Evolutionary conservation across 805 yeast species (phyloP), one percentile per base, ranked within the genome.

Genomic region (Dipodascus geniculatus): DNA sequence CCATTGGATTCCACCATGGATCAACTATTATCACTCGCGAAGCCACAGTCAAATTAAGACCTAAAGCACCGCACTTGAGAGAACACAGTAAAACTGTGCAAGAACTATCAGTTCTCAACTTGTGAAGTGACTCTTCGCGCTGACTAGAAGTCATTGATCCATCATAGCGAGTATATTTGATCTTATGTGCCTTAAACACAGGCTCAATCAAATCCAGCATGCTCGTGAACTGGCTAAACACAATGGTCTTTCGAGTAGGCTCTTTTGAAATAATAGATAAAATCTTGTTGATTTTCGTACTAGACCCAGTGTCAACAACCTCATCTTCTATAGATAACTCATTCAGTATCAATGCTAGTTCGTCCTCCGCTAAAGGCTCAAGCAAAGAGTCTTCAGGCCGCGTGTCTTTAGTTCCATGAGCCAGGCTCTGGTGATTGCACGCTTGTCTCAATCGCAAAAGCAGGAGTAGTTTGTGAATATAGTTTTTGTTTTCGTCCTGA

Each of bases 1-100:
- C 65, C 67, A 74, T 74, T 19, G 78, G 79, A 59, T 76, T 75
- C 78, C 78, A 75, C 77, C 78, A 75, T 3, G 77, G 76, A 54
- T 75, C 78, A 6, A 67, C 51, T 48, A 75, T 54, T 0, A 74
- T 59, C 14, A 75, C 77, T 42, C 68, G 69, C 22, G 71, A 69
- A 3, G 79, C 79, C 24, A 63, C 54, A 0, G 73, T 70, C 49
- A 74, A 60, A 55, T 74, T 74, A 49, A 74, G 63, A 4, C 79
- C 79, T 3, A 74, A 65, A 0, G 79, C 71, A 2, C 76, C 77
- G 28, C 76, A 67, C 51, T 68, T 68, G 17, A 74, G 58, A 1
- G 78, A 74, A 56, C 78, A 74, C 48, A 74, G 61, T 54, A 74
- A 59, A 9, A 71, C 71, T 9, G 57, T 53, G 8, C 58, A 55